Evolutionary conservation across 2,329 filamentous ascomycete genomes (phyloP), one percentile per base, ranked within the genome.

Genomic region (Neopestalotiopsis clavispora): DNA sequence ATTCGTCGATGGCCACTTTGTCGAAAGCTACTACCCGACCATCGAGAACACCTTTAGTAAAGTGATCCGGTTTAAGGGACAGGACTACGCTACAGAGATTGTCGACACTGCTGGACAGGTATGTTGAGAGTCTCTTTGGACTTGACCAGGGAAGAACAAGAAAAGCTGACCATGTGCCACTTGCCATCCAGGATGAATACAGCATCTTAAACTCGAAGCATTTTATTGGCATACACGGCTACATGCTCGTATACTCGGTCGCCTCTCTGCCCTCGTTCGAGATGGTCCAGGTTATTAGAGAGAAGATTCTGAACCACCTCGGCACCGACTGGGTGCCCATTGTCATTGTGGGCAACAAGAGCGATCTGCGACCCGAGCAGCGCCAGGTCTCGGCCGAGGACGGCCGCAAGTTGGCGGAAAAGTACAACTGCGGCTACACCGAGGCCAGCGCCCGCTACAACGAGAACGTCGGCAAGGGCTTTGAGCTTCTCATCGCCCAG

Each of bases 11-110:
- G 94, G 94, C 71, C 95, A 97, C 83, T 99, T 99, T 79, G 95
- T 99, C 78, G 96, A 99, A 82, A 97, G 93, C 81, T 99, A 99
- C 84, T 99, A 99, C 81, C 96, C 96, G 45, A 99, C 96, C 56
- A 98, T 99, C 77, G 96, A 99, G 82, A 99, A 98, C 81, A 98
- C 95, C 2, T 99, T 99, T 80, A 97, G 92, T 85, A 97, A 97
- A 81, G 91, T 94, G 74, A 97, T 99, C 80, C 92, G 94, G 76
- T 92, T 93, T 81, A 97, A 96, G 82, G 92, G 93, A 65, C 94
- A 98, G 81, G 96, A 98, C 73, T 99, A 91, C 81, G 91, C 93
- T 65, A 97, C 95, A 13, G 96, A 99, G 84, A 98, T 99, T 77
- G 96, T 99, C 80, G 96, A 99, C 80, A 99, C 96, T 34, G 96